These are phyloP conservation scores for Triticum dicoccoides DNA, from an alignment of 176 grass and related monocot species.

Conservation along the genomic window DNA sequence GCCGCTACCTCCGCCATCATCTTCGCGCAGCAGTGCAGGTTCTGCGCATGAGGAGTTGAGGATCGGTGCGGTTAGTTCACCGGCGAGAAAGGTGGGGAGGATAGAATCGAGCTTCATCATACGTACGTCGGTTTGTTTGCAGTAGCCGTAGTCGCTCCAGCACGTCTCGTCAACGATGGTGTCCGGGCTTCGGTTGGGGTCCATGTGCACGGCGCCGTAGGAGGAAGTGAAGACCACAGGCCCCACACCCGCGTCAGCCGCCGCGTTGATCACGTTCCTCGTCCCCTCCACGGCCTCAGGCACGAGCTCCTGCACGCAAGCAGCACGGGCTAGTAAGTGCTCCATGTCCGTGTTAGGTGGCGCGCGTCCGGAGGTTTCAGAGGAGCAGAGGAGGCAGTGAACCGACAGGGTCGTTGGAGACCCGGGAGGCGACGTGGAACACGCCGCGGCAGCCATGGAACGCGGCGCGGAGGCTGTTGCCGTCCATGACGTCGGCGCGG, in stretches of 20 bases:
- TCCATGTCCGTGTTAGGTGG: too few species aligned
- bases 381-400: neutral
- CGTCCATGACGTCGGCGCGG: slow-evolving; percentile 44
- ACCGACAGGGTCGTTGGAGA: slow-evolving; percentile 30
- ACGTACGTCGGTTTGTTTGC: slow-evolving; percentile 27
- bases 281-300: slow-evolving; percentile 36
- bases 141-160: slow-evolving; percentile 65
- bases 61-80: neutral
- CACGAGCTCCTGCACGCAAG: neutral
- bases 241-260: slow-evolving; percentile 22
- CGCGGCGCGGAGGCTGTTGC: neutral
- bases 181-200: slow-evolving; percentile 54
- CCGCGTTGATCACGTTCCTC: slow-evolving; percentile 33
- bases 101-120: too few species aligned
- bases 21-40: slow-evolving; percentile 54
- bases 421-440: slow-evolving; percentile 54
- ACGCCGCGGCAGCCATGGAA: slow-evolving; percentile 50
- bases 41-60: slow-evolving; percentile 8
- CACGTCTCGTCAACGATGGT: slow-evolving; percentile 42
- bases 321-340: neutral
- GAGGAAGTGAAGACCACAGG: slow-evolving; percentile 53
- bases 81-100: neutral
- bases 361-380: too few species aligned
- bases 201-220: slow-evolving; percentile 63
- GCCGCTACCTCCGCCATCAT: slow-evolving; percentile 47